Conservation (phyloP, 148 eudicot species). For the Euryodendron excelsum region DNA sequence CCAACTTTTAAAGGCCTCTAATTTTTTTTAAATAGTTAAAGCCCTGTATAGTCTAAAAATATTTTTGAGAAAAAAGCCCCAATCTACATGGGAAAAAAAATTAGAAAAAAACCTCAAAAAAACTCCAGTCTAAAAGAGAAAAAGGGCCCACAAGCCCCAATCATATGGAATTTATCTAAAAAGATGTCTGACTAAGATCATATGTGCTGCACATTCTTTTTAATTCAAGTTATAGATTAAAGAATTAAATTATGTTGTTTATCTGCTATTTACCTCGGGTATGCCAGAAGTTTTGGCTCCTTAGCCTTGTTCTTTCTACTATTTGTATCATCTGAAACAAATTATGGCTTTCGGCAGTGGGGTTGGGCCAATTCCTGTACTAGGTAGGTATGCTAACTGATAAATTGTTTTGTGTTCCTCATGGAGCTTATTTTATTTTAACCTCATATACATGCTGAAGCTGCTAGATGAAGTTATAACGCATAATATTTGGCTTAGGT, state of each 20-base stretch:
- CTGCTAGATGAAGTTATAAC: conserved; percentile 12
- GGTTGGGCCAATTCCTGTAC: conserved; percentile 67
- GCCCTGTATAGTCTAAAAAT: no score
- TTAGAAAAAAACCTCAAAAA: no score
- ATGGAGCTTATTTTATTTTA: conserved; percentile 8
- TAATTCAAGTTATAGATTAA: neutral
- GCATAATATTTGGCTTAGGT: conserved; percentile 39
- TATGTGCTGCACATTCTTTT: neutral
- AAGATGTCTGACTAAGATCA: neutral
- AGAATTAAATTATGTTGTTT: neutral
- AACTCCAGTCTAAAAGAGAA: no score
- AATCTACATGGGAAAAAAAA: no score
- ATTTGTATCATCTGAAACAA: conserved; percentile 5
- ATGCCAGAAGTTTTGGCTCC: neutral
- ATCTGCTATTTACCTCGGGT: conserved; percentile 1
- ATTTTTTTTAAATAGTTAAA: no score
- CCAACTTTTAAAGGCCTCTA: no score
- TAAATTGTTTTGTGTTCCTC: conserved; percentile 11
- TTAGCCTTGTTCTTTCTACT: conserved; percentile 7
- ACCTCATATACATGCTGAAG: neutral
- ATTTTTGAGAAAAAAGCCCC: no score
- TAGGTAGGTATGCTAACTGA: conserved; percentile 45
- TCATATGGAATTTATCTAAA: no score
- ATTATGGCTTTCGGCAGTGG: conserved; percentile 53
- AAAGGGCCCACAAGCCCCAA: no score